Conservation (phyloP, 208 protist species). For the Wallacemonas sp. region DNA sequence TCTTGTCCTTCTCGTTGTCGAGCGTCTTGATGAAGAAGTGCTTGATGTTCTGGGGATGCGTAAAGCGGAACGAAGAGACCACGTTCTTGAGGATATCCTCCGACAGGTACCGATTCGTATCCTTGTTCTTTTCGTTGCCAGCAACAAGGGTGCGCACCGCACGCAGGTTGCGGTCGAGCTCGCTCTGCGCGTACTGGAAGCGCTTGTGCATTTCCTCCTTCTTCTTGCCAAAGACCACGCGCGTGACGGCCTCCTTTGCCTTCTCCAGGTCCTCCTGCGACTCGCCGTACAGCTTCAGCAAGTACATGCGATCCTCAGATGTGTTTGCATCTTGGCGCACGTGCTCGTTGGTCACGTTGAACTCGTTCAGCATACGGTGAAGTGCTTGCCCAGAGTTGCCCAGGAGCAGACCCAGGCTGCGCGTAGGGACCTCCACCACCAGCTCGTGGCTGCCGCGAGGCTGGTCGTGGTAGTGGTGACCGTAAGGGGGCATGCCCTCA, state of each 20-base stretch:
- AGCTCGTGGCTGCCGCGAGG: constrained; percentile 1
- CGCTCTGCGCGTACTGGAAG: constrained; percentile 82
- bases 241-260: constrained; percentile 62
- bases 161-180: constrained; percentile 74
- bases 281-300: constrained; percentile 58
- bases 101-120: constrained; percentile 61
- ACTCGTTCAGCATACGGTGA: constrained; percentile 18
- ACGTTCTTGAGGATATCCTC: constrained; percentile 68
- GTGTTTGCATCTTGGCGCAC: constrained; percentile 56
- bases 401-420: background rate
- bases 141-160: constrained; percentile 63
- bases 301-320: constrained; percentile 51
- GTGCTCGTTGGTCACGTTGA: constrained; percentile 69
- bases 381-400: constrained; percentile 1
- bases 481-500: background rate
- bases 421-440: background rate
- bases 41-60: constrained; percentile 67
- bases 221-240: constrained; percentile 50
- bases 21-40: constrained; percentile 74
- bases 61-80: constrained; percentile 82
- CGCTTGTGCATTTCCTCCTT: constrained; percentile 74
- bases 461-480: constrained; percentile 4
- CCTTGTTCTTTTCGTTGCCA: constrained; percentile 81
- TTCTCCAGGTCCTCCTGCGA: constrained; percentile 52
- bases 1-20: constrained; percentile 76